Evolutionary conservation across 345 rosid genomes (phyloP), one percentile per base, ranked within the genome.

Genomic region (Diplotaxis tenuifolia): DNA sequence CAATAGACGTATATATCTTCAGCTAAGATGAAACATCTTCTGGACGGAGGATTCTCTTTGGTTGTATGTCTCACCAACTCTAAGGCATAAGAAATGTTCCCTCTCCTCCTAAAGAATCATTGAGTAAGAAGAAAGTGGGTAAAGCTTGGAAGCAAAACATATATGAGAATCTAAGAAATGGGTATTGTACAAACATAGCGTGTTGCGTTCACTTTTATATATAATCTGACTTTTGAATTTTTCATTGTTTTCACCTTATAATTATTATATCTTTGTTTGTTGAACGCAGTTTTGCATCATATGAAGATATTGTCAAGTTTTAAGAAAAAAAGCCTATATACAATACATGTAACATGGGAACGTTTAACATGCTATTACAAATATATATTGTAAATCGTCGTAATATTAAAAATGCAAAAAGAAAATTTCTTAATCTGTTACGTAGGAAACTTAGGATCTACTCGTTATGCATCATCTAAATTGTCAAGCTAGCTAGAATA

Each of bases 131-230:
- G 58, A 55, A 73, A 65, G 71, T 65, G 32, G 49, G 9, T 9
- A 72, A 64, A 57, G 50, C 77, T 73, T 73, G 21, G 21, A 74
- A 74, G 77, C 77, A 74, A 45, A 45, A 54, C 8, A 56, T 19
- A 40, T 42, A 36, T 38, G 62, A 38, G 22, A 49, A 9, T 52
- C 11, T 36, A 38, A 63, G 29, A 25, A 25, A 63, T 32, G 31
- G 40, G 3, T 54, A 38, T 7, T 64, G 45, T 54, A 40, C 16
- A 54, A 19, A 65, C 49, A 21, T 56, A 65, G 66, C 77, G 65
- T 53, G 76, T 73, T 73, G 71, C 16, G 20, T 55, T 56, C 70
- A 72, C 76, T 64, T 61, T 62, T 34, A 64, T 63, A 63, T 61
- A 8, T 18, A 16, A 27, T 62, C 21, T 11, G 66, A 12, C 21